Conservation (phyloP, 1,284 basidiomycete species). For the Trametes pubescens region DNA sequence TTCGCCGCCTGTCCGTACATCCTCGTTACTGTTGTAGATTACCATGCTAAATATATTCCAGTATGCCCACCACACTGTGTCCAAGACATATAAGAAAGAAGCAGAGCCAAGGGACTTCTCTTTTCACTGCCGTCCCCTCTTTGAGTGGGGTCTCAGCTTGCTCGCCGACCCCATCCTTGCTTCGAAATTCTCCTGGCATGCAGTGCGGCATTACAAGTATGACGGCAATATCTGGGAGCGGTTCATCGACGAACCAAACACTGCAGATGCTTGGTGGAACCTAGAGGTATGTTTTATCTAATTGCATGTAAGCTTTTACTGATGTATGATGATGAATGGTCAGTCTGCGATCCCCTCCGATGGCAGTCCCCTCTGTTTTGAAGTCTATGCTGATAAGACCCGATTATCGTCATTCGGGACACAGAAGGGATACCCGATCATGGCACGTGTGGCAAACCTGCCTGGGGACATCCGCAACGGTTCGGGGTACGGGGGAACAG, state of each 20-base stretch:
- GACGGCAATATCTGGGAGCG: conserved; percentile 34
- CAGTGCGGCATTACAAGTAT: conserved; percentile 35
- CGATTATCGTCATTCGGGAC: conserved; percentile 54
- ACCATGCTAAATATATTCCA: conserved; percentile 15
- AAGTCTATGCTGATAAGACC: conserved; percentile 58
- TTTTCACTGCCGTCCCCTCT: conserved; percentile 32
- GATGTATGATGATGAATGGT: too few species aligned
- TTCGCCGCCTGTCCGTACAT: conserved; percentile 7
- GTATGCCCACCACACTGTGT: conserved; percentile 24
- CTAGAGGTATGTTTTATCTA: conserved; percentile 44
- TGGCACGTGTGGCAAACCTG: conserved; percentile 49
- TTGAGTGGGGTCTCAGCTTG: conserved; percentile 39
- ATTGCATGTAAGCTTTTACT: too few species aligned
- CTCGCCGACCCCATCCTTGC: conserved; percentile 35
- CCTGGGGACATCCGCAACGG: conserved; percentile 48
- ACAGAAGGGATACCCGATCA: conserved; percentile 52
- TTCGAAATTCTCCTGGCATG: conserved; percentile 41
- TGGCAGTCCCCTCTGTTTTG: too few species aligned
- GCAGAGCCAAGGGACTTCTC: conserved; percentile 27
- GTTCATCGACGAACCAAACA: conserved; percentile 44
- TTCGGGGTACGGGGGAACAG: conserved; percentile 46
- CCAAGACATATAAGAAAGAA: conserved; percentile 44
- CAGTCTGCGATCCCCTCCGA: conserved; percentile 36
- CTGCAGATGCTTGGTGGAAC: conserved; percentile 39
- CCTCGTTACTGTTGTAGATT: neutral